Percentiles rank a stretch among this genome's conserved stretches.
phyloP scores from a whole-genome alignment of 108 stramenopile genomes.

The Cyclotella distinguenda region DNA sequence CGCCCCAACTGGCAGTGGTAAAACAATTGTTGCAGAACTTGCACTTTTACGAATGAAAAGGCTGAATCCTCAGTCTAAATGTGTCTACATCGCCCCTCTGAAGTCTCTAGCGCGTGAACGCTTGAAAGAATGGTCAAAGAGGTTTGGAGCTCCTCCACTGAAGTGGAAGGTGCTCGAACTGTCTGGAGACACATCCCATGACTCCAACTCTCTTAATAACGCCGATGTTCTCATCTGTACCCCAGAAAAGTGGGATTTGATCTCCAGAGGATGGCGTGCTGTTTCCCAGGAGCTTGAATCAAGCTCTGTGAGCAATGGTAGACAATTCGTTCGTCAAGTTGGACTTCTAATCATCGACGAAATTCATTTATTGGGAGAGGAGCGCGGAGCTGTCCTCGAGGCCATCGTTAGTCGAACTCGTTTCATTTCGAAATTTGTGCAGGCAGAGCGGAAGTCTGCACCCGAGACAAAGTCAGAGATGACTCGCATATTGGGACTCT shows the following conservation, averaged over 20 bases:
- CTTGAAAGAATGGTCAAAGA: constrained; percentile 91
- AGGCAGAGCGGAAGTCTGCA: constrained; percentile 31
- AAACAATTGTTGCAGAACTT: constrained; percentile 89
- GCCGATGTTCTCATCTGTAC: constrained; percentile 97
- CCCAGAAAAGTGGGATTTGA: constrained; percentile 99
- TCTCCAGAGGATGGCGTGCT: constrained; percentile 93
- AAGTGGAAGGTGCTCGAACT: constrained; percentile 94
- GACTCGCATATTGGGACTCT: constrained; percentile 92
- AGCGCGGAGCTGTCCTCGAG: constrained; percentile 97
- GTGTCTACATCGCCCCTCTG: constrained; percentile 98
- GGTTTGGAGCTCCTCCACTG: constrained; percentile 75
- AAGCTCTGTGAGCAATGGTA: constrained; percentile 52
- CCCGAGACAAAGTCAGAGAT: constrained; percentile 24
- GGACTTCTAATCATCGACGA: constrained; percentile 96
- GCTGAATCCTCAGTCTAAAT: constrained; percentile 60
- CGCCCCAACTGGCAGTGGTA: constrained; percentile 90
- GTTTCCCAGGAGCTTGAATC: constrained; percentile 32
- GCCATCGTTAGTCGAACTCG: constrained; percentile 95
- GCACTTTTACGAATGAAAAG: constrained; percentile 90
- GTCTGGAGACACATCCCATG: constrained; percentile 96
- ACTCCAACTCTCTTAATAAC: constrained; percentile 69
- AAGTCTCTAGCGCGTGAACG: constrained; percentile 97
- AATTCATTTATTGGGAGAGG: constrained; percentile 98
- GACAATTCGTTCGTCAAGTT: constrained; percentile 79
- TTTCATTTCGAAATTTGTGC: constrained; percentile 77